Percentiles rank a stretch among this genome's conserved stretches.
Conservation (phyloP, 257 asterid genomes). For the Rhazya stricta region DNA sequence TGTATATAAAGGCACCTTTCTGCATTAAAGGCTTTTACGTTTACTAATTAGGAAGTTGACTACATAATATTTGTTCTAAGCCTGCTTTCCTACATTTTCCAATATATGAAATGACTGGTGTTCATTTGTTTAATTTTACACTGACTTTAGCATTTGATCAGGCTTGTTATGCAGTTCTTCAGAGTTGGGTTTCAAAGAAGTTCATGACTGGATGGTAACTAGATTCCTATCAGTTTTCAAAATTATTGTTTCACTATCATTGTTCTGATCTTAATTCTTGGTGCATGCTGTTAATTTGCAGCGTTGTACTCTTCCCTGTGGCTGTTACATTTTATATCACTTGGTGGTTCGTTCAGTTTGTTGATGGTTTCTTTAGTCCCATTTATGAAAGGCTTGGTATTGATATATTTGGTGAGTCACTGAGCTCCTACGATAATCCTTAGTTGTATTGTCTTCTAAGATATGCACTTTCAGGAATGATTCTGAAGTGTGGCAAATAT, state of each 20-base stretch:
- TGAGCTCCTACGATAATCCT: not conserved
- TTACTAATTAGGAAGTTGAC: not conserved
- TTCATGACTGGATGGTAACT: constrained; percentile 98
- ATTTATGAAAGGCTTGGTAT: constrained; percentile 86
- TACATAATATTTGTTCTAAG: not conserved
- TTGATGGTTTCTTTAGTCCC: constrained; percentile 98
- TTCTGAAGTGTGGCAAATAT: not conserved
- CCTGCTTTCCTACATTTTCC: not conserved
- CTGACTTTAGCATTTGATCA: constrained; percentile 36
- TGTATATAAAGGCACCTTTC: not conserved
- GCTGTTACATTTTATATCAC: constrained; percentile 93
- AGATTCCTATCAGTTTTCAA: constrained; percentile 9
- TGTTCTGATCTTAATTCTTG: constrained; percentile 8
- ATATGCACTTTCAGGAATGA: not conserved
- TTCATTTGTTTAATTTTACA: not conserved
- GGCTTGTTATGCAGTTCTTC: constrained; percentile 99
- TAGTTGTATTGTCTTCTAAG: not conserved
- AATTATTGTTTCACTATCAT: not conserved
- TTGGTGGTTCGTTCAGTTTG: constrained; percentile 97
- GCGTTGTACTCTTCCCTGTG: constrained; percentile 92
- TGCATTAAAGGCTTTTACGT: not conserved
- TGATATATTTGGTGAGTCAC: constrained; percentile 75
- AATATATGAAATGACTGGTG: not conserved
- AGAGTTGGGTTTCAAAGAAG: constrained; percentile 97
- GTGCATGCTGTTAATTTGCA: constrained; percentile 35